Evolutionary conservation across 768 basidiomycete genomes (phyloP).

Genomic region (Leccinum olivaceopallidum): DNA sequence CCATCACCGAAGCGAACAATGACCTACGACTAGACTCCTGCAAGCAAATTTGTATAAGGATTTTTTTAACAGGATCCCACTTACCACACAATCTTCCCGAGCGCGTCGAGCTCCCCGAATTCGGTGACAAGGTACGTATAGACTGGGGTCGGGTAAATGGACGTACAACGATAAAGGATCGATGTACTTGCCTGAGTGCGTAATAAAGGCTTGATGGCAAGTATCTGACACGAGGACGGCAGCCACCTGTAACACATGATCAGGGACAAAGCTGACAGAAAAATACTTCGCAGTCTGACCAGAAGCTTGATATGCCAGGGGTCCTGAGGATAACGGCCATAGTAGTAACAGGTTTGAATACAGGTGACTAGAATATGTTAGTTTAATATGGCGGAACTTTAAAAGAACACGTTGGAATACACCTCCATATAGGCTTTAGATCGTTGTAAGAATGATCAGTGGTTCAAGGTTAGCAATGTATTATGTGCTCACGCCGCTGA

Average conservation of each 20-base stretch:
- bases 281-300: conserved; percentile 33
- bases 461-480: conserved; percentile 5
- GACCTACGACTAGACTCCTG: conserved; percentile 31
- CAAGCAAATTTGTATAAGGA: not conserved
- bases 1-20: too few species aligned
- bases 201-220: conserved; percentile 56
- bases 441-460: conserved; percentile 1
- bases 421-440: conserved; percentile 53
- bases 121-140: conserved; percentile 51
- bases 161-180: fast-evolving
- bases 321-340: conserved; percentile 47
- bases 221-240: conserved; percentile 55
- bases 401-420: conserved; percentile 7
- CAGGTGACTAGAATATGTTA: conserved; percentile 45
- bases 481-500: conserved; percentile 48
- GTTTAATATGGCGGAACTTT: conserved; percentile 5
- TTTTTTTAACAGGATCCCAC: conserved; percentile 11
- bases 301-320: conserved; percentile 50
- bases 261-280: not conserved
- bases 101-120: conserved; percentile 31
- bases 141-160: conserved; percentile 33
- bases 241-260: conserved; percentile 42
- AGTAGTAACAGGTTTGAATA: conserved; percentile 61
- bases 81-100: conserved; percentile 45
- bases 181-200: conserved; percentile 46